Base-by-base conservation (phyloP, 2,329 filamentous ascomycete species). In the Colletotrichum aenigma region DNA sequence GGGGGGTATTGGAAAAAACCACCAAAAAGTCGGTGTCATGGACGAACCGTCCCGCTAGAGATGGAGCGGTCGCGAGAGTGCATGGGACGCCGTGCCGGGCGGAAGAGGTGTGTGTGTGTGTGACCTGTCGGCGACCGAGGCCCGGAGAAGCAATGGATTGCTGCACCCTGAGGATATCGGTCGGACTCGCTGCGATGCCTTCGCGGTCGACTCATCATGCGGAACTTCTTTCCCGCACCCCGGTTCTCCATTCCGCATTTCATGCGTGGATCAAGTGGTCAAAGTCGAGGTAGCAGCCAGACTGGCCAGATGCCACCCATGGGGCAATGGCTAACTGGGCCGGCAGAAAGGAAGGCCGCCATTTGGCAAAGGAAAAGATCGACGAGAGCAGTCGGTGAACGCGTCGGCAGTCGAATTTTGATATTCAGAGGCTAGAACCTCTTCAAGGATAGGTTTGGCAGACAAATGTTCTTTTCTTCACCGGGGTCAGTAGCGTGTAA, bases 61-160 rank as follows among this genome's bases (percentile, higher is more conserved):
- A 67, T n/a, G n/a, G 7, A 52, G 70, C 70, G 62, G 62, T 30
- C 30, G 69, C 30, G 28, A 30, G 30, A 30, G 10, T 21, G 43
- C 18, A n/a, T 52, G n/a, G 43, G 43, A 55, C 26, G 32, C 43
- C 24, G 36, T 15, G 36, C 60, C 28, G 38, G 69, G 36, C 21
- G 73, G 69, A 32, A 30, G 43, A 52, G 18, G 32, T 9, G 60
- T 48, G 43, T 10, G 60, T 26, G 28, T 28, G 48, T 65, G 21
- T 60, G 32, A 24, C 16, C 15, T 16, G 21, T 65, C 58, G 48
- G 43, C 43, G 43, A 38, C 70, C 34, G 58, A 68, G 36, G 28
- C 24, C 62, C 15, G 56, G 61, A 58, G 56, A 72, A 75, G 69
- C 38, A 72, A 75, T 71, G 18, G 38, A 26, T 67, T 62, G 69